Percentiles rank a stretch among this genome's conserved stretches.
These are phyloP conservation scores for cucumber (Cucumis sativus) DNA, from an alignment of 306 rosid genomes.

Conservation along the genomic window Cucumber_9930_V3 NC_026657.2:12766001-12766500, in stretches of 20 bases:
- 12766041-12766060: slow-evolving; percentile 8
- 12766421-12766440: slow-evolving; percentile 90
- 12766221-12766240: not conserved
- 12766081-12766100: not conserved
- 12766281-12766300: not conserved
- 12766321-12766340: slow-evolving; percentile 47
- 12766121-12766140: not conserved
- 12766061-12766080: not conserved
- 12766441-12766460: slow-evolving; percentile 10
- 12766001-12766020: slow-evolving; percentile 92
- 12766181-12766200: not conserved
- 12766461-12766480: not conserved
- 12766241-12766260: not conserved
- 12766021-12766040: slow-evolving; percentile 96
- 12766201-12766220: not conserved
- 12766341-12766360: slow-evolving; percentile 72
- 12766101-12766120: not conserved
- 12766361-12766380: slow-evolving; percentile 76
- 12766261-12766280: not conserved
- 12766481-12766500: not conserved
- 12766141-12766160: not conserved
- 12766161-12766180: not conserved
- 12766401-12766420: slow-evolving; percentile 94
- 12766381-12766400: slow-evolving; percentile 93
- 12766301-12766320: not conserved